A percentile compares a stretch with the other conserved stretches of the same genome.
These are phyloP conservation scores for Filosporella fistucella DNA, from an alignment of 495 filamentous ascomycete species.

Conservation along the genomic window DNA sequence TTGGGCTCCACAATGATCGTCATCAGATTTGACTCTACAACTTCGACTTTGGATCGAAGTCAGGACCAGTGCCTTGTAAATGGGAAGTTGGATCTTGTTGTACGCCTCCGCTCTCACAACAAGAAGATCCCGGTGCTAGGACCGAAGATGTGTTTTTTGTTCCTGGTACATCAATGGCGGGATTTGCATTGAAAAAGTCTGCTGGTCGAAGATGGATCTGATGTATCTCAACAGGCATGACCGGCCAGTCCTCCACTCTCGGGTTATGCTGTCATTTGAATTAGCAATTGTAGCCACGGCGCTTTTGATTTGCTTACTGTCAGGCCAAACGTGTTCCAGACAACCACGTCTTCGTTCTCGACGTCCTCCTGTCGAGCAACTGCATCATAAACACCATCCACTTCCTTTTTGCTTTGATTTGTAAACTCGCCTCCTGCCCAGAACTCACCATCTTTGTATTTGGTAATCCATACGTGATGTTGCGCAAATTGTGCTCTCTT, in stretches of 20 bases:
- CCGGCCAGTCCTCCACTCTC: slow-evolving; percentile 55
- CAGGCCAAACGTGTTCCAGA: slow-evolving; percentile 57
- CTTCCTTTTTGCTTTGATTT: slow-evolving; percentile 68
- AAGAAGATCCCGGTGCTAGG: slow-evolving; percentile 36
- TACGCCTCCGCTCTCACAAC: slow-evolving; percentile 24
- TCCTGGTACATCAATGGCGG: slow-evolving; percentile 67
- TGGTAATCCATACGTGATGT: slow-evolving; percentile 75
- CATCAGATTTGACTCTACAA: no score
- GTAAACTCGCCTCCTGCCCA: slow-evolving; percentile 83
- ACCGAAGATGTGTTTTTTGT: slow-evolving; percentile 45
- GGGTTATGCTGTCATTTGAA: slow-evolving; percentile 46
- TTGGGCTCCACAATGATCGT: no score
- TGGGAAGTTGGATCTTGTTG: slow-evolving; percentile 25
- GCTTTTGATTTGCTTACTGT: slow-evolving; percentile 24
- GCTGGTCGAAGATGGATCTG: slow-evolving; percentile 61
- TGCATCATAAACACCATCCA: slow-evolving; percentile 49
- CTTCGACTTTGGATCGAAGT: slow-evolving; percentile 27
- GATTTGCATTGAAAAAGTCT: slow-evolving; percentile 72
- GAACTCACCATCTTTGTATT: slow-evolving; percentile 71
- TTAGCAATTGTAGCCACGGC: not conserved
- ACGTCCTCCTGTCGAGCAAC: slow-evolving; percentile 43
- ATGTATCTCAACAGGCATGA: slow-evolving; percentile 64
- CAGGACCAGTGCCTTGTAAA: slow-evolving; percentile 28
- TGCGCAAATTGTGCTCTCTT: slow-evolving; percentile 78
- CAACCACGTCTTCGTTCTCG: slow-evolving; percentile 47